Conservation (phyloP, 192 early-diverging fungal species). For the Funneliformis mosseae region DNA sequence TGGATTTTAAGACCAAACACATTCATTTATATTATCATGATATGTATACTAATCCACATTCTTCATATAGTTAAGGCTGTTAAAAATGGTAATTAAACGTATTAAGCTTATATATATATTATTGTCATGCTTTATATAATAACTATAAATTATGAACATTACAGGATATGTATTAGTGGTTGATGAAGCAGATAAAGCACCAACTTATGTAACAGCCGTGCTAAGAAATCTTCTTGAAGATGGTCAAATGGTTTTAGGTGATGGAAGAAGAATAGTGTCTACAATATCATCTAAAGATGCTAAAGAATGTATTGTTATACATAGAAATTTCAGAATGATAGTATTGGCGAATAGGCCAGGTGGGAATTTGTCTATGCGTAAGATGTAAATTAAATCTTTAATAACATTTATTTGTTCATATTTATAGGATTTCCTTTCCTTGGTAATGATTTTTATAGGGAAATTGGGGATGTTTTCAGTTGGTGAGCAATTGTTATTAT, state of each 20-base stretch:
- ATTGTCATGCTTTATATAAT: not conserved
- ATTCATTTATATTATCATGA: not conserved
- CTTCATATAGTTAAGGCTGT: conserved; percentile 49
- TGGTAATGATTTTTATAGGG: conserved; percentile 78
- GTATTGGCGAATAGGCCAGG: conserved; percentile 84
- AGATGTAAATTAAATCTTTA: not conserved
- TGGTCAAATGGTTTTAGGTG: conserved; percentile 77
- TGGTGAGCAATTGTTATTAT: conserved; percentile 35
- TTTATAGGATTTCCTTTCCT: conserved; percentile 42
- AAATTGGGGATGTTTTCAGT: conserved; percentile 78
- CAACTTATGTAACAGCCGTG: conserved; percentile 75
- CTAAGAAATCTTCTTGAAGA: conserved; percentile 74
- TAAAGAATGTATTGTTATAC: conserved; percentile 56
- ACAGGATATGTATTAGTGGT: conserved; percentile 70
- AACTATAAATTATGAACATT: too few relatives aligned
- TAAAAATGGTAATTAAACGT: conserved; percentile 33
- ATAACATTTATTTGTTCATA: not conserved
- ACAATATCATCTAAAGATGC: conserved; percentile 46
- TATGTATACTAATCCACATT: not conserved
- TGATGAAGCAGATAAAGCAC: conserved; percentile 85
- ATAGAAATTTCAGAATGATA: conserved; percentile 77
- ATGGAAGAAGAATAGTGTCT: conserved; percentile 72
- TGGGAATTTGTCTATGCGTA: not conserved
- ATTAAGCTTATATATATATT: conserved; percentile 1
- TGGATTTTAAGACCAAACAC: conserved; percentile 38